Conservation (phyloP, 306 rosid species). For the Corylus americana region DNA sequence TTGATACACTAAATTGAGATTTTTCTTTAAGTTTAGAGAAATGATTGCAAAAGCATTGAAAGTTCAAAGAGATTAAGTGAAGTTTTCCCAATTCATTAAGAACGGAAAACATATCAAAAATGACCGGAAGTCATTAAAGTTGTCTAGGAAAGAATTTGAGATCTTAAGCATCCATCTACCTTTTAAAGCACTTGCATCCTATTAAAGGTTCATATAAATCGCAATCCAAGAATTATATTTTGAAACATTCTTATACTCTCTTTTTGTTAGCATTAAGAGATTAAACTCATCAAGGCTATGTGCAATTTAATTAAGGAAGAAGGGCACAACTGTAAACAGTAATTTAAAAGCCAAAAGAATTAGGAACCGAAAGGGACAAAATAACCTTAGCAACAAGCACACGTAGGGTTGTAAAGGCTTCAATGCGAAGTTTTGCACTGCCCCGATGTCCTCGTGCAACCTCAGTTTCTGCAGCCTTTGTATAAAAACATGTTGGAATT, state of each 20-base stretch:
- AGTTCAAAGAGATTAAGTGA: no score
- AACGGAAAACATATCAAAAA: neutral
- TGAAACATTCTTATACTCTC: neutral
- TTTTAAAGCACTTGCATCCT: neutral
- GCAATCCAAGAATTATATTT: neutral
- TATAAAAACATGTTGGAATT: conserved; percentile 33
- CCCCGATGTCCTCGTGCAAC: conserved; percentile 86
- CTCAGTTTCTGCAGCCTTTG: conserved; percentile 88
- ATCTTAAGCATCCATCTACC: neutral
- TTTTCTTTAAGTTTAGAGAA: no score
- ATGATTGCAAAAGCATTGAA: no score
- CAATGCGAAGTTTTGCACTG: conserved; percentile 72
- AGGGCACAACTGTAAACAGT: neutral
- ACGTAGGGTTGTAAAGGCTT: conserved; percentile 73
- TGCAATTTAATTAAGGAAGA: neutral
- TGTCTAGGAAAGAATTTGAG: neutral
- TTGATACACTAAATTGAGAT: no score
- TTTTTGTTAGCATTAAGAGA: neutral
- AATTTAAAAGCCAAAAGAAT: neutral
- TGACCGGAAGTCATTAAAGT: neutral
- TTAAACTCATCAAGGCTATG: neutral
- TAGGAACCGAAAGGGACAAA: neutral
- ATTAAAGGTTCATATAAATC: neutral
- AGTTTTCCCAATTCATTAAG: neutral
- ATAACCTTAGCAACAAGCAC: conserved; percentile 86